These are phyloP conservation scores for Claviceps humidiphila DNA, from an alignment of 2,329 filamentous ascomycete genomes.

Conservation along the genomic window DNA sequence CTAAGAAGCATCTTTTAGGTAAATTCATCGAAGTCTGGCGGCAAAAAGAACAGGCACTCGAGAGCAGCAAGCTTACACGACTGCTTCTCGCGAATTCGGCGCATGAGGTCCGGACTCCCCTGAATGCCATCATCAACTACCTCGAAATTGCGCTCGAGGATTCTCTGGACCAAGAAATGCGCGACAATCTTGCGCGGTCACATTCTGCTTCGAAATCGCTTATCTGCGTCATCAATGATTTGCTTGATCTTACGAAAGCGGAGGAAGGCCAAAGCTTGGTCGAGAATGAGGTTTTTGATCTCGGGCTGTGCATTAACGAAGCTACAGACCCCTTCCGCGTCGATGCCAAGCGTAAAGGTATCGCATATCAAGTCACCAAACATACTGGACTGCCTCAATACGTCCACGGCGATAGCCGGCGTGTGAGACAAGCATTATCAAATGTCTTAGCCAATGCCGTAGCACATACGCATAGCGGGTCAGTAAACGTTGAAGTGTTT, in stretches of 20 bases:
- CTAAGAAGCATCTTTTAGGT: conserved; percentile 18
- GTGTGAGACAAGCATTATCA: conserved; percentile 68
- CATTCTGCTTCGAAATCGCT: conserved; percentile 86
- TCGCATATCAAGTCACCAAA: conserved; percentile 54
- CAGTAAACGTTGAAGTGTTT: conserved; percentile 58
- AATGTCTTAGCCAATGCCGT: conserved; percentile 80
- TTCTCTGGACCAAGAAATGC: conserved; percentile 62
- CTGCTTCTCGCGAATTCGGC: conserved; percentile 77
- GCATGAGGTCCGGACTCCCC: conserved; percentile 78
- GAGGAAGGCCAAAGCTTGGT: conserved; percentile 69
- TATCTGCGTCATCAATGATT: conserved; percentile 88
- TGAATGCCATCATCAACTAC: conserved; percentile 93
- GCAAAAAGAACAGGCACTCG: conserved; percentile 73
- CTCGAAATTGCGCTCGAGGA: conserved; percentile 84
- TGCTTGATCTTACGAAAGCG: conserved; percentile 77
- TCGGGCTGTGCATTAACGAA: conserved; percentile 58
- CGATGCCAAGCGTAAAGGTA: conserved; percentile 63
- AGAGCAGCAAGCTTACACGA: conserved; percentile 68
- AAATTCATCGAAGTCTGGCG: conserved; percentile 88
- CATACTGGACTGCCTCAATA: conserved; percentile 55
- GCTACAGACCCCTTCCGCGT: conserved; percentile 60
- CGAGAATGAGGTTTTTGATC: conserved; percentile 69
- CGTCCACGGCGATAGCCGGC: conserved; percentile 67
- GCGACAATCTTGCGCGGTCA: conserved; percentile 72
- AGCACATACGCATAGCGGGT: conserved; percentile 57